phyloP scores from a whole-genome alignment of 2,329 filamentous ascomycete genomes.

The Gnomoniopsis smithogilvyi region DNA sequence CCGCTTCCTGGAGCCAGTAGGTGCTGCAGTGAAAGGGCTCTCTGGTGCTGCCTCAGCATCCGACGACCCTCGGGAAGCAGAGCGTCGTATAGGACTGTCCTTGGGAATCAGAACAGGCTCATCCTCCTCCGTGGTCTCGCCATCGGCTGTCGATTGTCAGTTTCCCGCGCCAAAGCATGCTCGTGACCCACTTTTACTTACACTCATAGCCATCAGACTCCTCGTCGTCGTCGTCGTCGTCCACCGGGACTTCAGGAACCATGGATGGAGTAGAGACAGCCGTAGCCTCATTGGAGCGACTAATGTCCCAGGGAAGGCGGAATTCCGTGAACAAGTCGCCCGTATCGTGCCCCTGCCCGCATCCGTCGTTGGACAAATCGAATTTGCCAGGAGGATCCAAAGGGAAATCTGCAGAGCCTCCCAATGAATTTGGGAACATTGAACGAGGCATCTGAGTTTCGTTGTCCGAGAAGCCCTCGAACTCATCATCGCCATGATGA shows the following conservation, averaged over 20 bases:
- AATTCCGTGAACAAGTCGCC: neutral
- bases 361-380: neutral
- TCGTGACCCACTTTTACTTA: conserved; percentile 39
- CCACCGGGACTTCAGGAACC: conserved; percentile 3
- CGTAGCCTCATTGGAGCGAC: neutral
- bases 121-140: conserved; percentile 61
- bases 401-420: neutral
- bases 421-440: neutral
- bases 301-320: neutral
- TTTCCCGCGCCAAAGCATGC: conserved; percentile 20
- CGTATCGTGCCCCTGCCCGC: too few species aligned
- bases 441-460: conserved; percentile 10
- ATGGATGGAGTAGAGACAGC: neutral
- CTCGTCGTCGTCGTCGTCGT: conserved; percentile 21
- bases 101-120: conserved; percentile 49
- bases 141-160: conserved; percentile 51
- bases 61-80: conserved; percentile 26
- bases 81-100: conserved; percentile 23
- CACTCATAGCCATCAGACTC: conserved; percentile 53
- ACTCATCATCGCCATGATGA: conserved; percentile 46
- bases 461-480: conserved; percentile 24
- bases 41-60: conserved; percentile 41
- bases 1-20: conserved; percentile 50
- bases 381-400: neutral
- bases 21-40: neutral